These are phyloP conservation scores for Crithidia thermophila DNA, from an alignment of 208 protist genomes.

Conservation along the genomic window DNA sequence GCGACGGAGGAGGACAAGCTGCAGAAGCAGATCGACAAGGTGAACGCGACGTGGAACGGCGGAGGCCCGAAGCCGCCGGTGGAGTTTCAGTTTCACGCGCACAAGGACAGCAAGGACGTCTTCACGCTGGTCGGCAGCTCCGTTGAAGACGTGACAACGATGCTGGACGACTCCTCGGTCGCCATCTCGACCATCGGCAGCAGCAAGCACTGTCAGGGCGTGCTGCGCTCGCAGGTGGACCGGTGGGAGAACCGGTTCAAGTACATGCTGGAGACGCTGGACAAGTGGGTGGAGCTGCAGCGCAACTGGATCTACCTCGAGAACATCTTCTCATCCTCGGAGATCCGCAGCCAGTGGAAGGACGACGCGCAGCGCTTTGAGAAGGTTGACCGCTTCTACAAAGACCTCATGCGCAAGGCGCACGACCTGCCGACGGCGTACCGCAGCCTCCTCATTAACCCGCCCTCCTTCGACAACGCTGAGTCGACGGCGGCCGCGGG, in stretches of 20 bases:
- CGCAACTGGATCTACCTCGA: constrained; percentile 97
- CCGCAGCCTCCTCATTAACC: constrained; percentile 88
- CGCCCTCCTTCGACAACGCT: constrained; percentile 67
- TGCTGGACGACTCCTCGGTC: constrained; percentile 93
- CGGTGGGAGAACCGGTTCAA: constrained; percentile 94
- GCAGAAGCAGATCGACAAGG: constrained; percentile 96
- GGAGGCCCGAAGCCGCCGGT: constrained; percentile 91
- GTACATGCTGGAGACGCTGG: constrained; percentile 94
- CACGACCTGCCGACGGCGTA: constrained; percentile 92
- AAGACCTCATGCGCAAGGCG: constrained; percentile 94
- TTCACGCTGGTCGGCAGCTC: constrained; percentile 89
- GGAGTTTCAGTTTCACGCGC: constrained; percentile 93
- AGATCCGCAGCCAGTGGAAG: constrained; percentile 97
- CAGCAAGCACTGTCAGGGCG: constrained; percentile 92
- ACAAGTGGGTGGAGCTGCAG: constrained; percentile 96
- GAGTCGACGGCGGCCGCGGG: constrained; percentile 28
- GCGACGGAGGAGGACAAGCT: constrained; percentile 97
- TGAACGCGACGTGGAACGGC: constrained; percentile 93
- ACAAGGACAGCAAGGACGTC: constrained; percentile 94
- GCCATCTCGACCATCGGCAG: constrained; percentile 93
- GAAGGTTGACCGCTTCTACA: constrained; percentile 94
- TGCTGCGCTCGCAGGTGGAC: constrained; percentile 93
- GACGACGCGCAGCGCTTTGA: constrained; percentile 96
- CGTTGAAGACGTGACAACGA: constrained; percentile 94
- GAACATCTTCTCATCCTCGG: constrained; percentile 95